Evolutionary conservation across 129 eudicot species (phyloP).

Genomic region (Ambrosia trifida): DNA sequence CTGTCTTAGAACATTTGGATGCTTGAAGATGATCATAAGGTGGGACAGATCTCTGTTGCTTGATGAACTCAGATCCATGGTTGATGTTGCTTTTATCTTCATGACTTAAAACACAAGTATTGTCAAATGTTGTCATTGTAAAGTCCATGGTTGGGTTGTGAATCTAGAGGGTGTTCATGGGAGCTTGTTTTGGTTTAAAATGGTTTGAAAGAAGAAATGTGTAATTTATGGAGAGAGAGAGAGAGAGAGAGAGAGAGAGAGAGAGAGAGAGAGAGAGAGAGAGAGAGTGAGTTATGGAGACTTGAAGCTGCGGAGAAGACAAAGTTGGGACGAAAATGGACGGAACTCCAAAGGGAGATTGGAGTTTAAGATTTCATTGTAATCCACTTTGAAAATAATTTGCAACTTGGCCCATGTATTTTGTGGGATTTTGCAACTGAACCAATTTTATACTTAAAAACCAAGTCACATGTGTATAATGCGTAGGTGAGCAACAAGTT

Average conservation of each 20-base stretch:
- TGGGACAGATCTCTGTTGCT: conserved; percentile 59
- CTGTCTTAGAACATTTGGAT: conserved; percentile 36
- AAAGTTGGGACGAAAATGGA: conserved; percentile 27
- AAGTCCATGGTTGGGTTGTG: conserved; percentile 52
- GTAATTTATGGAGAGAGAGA: not conserved
- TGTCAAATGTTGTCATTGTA: conserved; percentile 32
- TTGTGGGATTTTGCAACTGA: conserved; percentile 1
- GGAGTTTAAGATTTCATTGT: conserved; percentile 36
- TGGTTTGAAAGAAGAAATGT: conserved; percentile 11
- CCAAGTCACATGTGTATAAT: too few species aligned
- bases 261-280: not conserved
- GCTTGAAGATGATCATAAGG: conserved; percentile 31
- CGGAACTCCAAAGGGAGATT: conserved; percentile 22
- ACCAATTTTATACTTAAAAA: not conserved
- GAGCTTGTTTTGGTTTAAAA: conserved; percentile 7
- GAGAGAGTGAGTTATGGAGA: conserved; percentile 2
- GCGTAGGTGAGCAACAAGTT: too few species aligned
- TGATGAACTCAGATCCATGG: conserved; percentile 54
- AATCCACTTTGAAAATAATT: conserved; percentile 1
- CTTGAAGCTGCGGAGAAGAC: conserved; percentile 42
- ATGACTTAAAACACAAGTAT: conserved; percentile 3
- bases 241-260: conserved; percentile 14
- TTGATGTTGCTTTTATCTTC: conserved; percentile 22
- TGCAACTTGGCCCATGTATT: conserved; percentile 16
- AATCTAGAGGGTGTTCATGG: conserved; percentile 26